Conservation (phyloP, 352 stramenopile genomes). For the Pythium rishiriense region DNA sequence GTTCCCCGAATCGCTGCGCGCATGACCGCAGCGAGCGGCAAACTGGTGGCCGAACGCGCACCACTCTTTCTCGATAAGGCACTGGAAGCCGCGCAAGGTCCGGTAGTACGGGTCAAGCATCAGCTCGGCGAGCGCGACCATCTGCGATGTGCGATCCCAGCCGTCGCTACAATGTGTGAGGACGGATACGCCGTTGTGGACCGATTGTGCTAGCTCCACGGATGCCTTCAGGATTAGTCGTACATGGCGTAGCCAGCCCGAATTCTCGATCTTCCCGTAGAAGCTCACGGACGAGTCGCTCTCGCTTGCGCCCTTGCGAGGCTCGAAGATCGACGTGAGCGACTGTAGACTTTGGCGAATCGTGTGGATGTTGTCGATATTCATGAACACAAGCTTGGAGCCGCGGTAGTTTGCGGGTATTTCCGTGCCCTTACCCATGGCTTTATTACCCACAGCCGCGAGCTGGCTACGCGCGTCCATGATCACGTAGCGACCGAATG, state of each 20-base stretch:
- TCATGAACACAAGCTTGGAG: slow-evolving; percentile 95
- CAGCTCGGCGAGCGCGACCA: slow-evolving; percentile 94
- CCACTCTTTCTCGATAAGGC: slow-evolving; percentile 99
- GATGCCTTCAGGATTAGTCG: slow-evolving; percentile 92
- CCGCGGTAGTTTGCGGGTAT: slow-evolving; percentile 95
- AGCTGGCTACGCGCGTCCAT: slow-evolving; percentile 87
- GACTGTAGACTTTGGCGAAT: slow-evolving; percentile 94
- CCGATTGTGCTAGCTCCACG: slow-evolving; percentile 90
- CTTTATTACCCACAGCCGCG: slow-evolving; percentile 81
- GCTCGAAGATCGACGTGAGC: slow-evolving; percentile 78
- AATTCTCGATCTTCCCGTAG: slow-evolving; percentile 90
- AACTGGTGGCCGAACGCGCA: slow-evolving; percentile 99
- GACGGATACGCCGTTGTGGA: slow-evolving; percentile 94
- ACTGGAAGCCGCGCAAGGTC: slow-evolving; percentile 95
- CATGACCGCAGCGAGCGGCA: slow-evolving; percentile 92
- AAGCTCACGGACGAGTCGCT: slow-evolving; percentile 83
- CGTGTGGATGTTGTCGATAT: slow-evolving; percentile 99
- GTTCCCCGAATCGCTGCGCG: slow-evolving; percentile 82
- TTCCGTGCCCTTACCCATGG: slow-evolving; percentile 95
- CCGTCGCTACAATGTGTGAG: slow-evolving; percentile 99
- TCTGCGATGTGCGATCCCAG: slow-evolving; percentile 99
- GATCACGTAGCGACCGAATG: slow-evolving; percentile 69
- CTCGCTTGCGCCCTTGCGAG: slow-evolving; percentile 72
- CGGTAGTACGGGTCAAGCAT: slow-evolving; percentile 98
- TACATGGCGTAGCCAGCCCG: slow-evolving; percentile 96